phyloP scores from a whole-genome alignment of 2,329 filamentous ascomycete species.

The Ilyonectria robusta region DNA sequence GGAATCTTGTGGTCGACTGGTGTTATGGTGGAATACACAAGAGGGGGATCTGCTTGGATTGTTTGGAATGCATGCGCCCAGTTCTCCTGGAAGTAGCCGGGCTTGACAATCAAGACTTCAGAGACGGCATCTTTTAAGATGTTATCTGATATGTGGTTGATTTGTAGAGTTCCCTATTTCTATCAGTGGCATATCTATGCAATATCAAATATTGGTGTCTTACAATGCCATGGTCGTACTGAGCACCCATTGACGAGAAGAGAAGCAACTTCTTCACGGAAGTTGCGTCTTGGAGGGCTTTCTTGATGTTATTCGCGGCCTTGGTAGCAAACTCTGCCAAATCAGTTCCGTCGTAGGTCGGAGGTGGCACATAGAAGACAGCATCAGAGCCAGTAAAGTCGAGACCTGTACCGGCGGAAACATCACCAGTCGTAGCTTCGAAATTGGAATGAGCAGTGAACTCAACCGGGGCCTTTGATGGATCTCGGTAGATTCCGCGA shows the following conservation, averaged over 20 bases:
- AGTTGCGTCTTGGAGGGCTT: conserved; percentile 35
- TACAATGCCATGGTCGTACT: conserved; percentile 50
- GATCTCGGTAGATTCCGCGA: conserved; percentile 50
- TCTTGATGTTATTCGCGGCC: conserved; percentile 44
- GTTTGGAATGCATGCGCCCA: conserved; percentile 41
- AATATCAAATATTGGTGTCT: background rate
- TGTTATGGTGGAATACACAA: conserved; percentile 46
- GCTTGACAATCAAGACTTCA: conserved; percentile 39
- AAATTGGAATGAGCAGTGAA: conserved; percentile 49
- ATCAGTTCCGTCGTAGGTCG: conserved; percentile 45
- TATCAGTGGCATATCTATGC: background rate
- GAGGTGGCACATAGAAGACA: conserved; percentile 54
- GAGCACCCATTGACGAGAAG: conserved; percentile 49
- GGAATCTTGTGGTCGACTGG: conserved; percentile 51
- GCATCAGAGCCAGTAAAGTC: conserved; percentile 50
- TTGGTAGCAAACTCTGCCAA: conserved; percentile 42
- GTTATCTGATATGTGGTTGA: conserved; percentile 43
- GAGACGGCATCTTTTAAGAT: conserved; percentile 38
- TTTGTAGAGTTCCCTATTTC: conserved; percentile 44
- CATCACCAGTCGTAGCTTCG: conserved; percentile 49
- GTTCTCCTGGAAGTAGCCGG: conserved; percentile 43
- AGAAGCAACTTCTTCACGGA: conserved; percentile 44
- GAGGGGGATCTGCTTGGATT: conserved; percentile 38
- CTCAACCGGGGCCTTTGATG: conserved; percentile 48
- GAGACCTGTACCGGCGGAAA: conserved; percentile 42